Percentiles rank a stretch among this genome's conserved stretches.
phyloP scores from a whole-genome alignment of 2,329 filamentous ascomycete species.

The Fusarium azukiicola region DNA sequence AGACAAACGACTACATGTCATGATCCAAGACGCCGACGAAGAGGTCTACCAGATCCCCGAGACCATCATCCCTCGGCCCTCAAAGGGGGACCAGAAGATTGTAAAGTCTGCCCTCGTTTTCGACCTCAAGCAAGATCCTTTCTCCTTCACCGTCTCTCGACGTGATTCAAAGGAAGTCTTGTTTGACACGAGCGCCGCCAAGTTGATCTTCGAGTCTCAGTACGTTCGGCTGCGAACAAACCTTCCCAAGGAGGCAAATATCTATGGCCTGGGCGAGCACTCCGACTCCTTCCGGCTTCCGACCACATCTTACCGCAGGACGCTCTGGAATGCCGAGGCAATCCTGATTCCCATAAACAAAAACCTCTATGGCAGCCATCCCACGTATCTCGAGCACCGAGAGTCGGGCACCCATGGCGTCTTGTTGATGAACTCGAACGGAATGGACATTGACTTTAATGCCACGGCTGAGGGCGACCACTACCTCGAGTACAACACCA shows the following conservation, averaged over 20 bases:
- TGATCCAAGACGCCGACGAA: slow-evolving; percentile 12
- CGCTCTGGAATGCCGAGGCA: slow-evolving; percentile 86
- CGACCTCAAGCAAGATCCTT: not conserved
- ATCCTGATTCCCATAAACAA: slow-evolving; percentile 79
- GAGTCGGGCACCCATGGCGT: slow-evolving; percentile 82
- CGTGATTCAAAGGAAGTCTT: slow-evolving; percentile 1
- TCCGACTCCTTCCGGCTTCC: slow-evolving; percentile 16
- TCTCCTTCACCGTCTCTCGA: slow-evolving; percentile 18
- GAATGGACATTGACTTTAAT: slow-evolving; percentile 86
- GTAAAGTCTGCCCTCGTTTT: not conserved
- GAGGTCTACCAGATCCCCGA: slow-evolving; percentile 21
- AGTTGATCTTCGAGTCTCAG: slow-evolving; percentile 19
- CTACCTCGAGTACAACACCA: slow-evolving; percentile 89
- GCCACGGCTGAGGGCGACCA: slow-evolving; percentile 77
- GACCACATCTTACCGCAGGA: slow-evolving; percentile 65
- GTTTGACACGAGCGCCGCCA: slow-evolving; percentile 13
- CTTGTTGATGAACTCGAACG: slow-evolving; percentile 88
- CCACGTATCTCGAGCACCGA: slow-evolving; percentile 85
- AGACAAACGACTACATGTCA: slow-evolving; percentile 15
- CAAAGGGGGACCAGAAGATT: not conserved
- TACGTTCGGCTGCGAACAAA: slow-evolving; percentile 13
- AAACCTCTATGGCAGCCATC: slow-evolving; percentile 89
- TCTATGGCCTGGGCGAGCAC: slow-evolving; percentile 24
- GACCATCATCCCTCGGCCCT: slow-evolving; percentile 19
- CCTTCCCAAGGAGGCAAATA: not conserved